Percentiles rank a stretch among this genome's conserved stretches.
phyloP scores from a whole-genome alignment of 2,329 filamentous ascomycete species.

The Scolecobasidium constrictum region DNA sequence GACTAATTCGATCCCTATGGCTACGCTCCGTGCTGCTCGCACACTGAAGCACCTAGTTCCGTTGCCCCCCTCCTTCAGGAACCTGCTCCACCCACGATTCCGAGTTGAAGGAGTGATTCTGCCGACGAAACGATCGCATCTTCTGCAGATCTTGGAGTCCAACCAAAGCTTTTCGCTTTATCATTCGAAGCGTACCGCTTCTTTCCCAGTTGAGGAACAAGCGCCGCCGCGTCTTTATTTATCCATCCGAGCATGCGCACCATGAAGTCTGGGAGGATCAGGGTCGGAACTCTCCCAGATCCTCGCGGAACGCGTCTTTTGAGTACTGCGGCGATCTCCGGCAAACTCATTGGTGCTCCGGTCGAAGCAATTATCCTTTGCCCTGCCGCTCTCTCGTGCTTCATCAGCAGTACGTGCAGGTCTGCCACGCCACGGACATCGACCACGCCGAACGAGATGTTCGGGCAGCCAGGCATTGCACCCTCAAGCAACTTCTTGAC shows the following conservation, averaged over 20 bases:
- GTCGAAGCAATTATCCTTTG: slow-evolving; percentile 52
- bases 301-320: not conserved
- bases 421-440: slow-evolving; percentile 47
- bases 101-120: slow-evolving; percentile 14
- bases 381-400: slow-evolving; percentile 45
- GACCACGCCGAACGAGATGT: slow-evolving; percentile 31
- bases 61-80: too few relatives aligned
- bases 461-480: slow-evolving; percentile 29
- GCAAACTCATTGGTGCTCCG: slow-evolving; percentile 12
- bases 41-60: too few relatives aligned
- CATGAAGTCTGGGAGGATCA: slow-evolving; percentile 15
- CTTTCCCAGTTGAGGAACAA: slow-evolving; percentile 17
- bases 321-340: slow-evolving; percentile 16
- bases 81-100: too few relatives aligned
- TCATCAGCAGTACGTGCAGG: slow-evolving; percentile 49
- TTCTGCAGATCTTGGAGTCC: slow-evolving; percentile 14
- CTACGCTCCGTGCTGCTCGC: too few relatives aligned
- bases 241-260: slow-evolving; percentile 13
- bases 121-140: slow-evolving; percentile 16
- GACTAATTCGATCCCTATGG: too few relatives aligned
- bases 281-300: slow-evolving; percentile 13
- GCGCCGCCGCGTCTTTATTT: slow-evolving; percentile 14
- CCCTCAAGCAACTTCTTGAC: slow-evolving; percentile 53
- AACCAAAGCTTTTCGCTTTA: slow-evolving; percentile 18
- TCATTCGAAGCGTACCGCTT: slow-evolving; percentile 13